Base-by-base conservation (phyloP, 352 stramenopile genomes). In the Peronosclerospora sorghi region DNA sequence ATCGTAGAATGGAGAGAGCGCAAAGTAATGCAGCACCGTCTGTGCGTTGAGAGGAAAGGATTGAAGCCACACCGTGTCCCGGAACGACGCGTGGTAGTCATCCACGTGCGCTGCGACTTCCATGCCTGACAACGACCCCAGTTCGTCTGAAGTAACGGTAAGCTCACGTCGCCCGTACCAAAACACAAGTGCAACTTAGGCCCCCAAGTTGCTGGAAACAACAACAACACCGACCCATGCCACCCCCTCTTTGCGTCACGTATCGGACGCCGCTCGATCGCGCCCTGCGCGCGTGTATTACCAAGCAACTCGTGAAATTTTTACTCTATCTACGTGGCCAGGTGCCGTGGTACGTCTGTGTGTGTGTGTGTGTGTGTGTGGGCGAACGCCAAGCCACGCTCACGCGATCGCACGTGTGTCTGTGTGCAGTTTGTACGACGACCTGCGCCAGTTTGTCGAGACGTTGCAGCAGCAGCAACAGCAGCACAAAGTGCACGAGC, bases 21-120 rank as follows among this genome's bases (percentile, higher is more conserved):
- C 78, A 41, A 94, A 60, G 62, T 94, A 94, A 59, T 94, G 80
- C 43, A 93, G 57, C 43, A 92, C 79, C 0, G 83, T 93, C 54
- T 94, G 76, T 42, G 66, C 62, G 28, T 76, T 88, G 29, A 94
- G 49, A 34, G 75, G 75, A 55, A 90, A 92, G 38, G 73, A 82
- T 54, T 84, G 65, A 39, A 94, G 73, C 78, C 77, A 94, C 47
- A 93, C 74, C 5, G 79, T 90, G 66, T 94, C 82, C 28, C 78
- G 68, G 63, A 93, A 94, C 13, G 73, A 87, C 49, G 57, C 74
- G 56, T 94, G 83, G 59, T 92, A 92, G 66, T 92, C 79, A 65
- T 92, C 79, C 32, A 62, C 65, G 39, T 92, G 76, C 41, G 65
- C 53, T 35, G 72, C 45, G 43, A 74, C 68, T 59, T 91, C 78